Evolutionary conservation across 768 basidiomycete genomes (phyloP), one percentile per base, ranked within the genome.

Genomic region (Trametes cinnabarina): DNA sequence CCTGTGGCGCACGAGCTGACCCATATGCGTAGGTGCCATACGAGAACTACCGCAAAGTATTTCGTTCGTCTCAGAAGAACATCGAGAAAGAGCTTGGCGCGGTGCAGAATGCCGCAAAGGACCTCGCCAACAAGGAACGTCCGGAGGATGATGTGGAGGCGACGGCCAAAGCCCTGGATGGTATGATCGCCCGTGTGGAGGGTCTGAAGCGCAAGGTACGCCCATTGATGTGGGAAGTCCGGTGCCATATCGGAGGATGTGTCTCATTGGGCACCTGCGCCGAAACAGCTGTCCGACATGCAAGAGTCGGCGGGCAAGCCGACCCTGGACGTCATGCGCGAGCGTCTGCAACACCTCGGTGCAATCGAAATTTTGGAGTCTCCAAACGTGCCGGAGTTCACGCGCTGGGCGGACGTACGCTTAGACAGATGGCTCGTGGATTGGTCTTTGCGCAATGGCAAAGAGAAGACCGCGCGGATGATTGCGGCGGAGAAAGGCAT

Each of bases 371-470:
- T 75, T 25, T 67, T 88, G 56, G 78, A 81, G 52, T 75, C 70
- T 55, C 68, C 81, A 4, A 80, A 71, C 48, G 77, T 79, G 49
- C 76, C 82, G 3, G 85, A 86, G 48, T 90, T 86, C 71, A 76
- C 78, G 20, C 79, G 84, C 30, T 96, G 92, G 92, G 84, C 88
- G 8, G 86, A 91, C 66, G 85, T 79, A 42, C 78, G 93, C 48
- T 75, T 98, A 12, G 88, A 94, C 68, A 77, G 94, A 61, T 96
- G 93, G 87, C 78, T 98, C 32, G 88, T 96, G 2, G 97, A 99
- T 69, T 96, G 96, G 89, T 82, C 88, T 34, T 76, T 98, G 44
- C 79, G 95, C 53, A 83, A 79, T 35, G 93, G 90, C 30, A 87
- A 87, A 65, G 83, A 87, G 63, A 79, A 82, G 64, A 87, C 92